These are phyloP conservation scores for Teunomyces kruisii DNA, from an alignment of 805 yeast genomes.

Conservation along the genomic window DNA sequence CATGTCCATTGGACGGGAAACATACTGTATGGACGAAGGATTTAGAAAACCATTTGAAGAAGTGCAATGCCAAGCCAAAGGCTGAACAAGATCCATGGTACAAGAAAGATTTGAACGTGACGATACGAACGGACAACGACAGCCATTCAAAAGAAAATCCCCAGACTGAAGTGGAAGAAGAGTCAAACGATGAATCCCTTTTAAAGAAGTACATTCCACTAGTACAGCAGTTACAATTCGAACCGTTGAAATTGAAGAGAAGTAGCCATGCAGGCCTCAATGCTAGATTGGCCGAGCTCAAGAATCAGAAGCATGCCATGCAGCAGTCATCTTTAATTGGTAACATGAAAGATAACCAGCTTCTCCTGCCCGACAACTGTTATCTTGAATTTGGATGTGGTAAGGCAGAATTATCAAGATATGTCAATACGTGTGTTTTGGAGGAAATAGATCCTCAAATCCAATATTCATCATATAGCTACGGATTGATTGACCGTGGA, in stretches of 20 bases:
- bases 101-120: constrained; percentile 45
- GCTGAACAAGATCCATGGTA: constrained; percentile 51
- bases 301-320: constrained; percentile 69
- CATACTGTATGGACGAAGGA: constrained; percentile 71
- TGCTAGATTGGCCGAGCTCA: constrained; percentile 46
- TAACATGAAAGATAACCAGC: constrained; percentile 46
- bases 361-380: constrained; percentile 36
- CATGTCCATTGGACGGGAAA: constrained; percentile 74
- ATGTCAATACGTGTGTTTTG: constrained; percentile 43
- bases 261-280: constrained; percentile 30
- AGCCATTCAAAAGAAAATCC: not conserved
- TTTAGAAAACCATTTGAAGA: constrained; percentile 53
- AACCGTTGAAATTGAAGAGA: constrained; percentile 16
- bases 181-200: constrained; percentile 11
- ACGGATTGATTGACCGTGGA: constrained; percentile 72
- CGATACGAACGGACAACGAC: constrained; percentile 8
- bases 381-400: constrained; percentile 91
- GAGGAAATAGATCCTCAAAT: constrained; percentile 14
- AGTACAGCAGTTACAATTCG: constrained; percentile 13
- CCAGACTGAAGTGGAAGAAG: constrained; percentile 3
- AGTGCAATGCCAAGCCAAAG: constrained; percentile 54
- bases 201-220: constrained; percentile 18
- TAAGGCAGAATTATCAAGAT: constrained; percentile 77
- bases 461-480: constrained; percentile 32
- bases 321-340: constrained; percentile 84